These are phyloP conservation scores for Plantago elongata DNA, from an alignment of 257 asterid genomes.

Conservation along the genomic window DNA sequence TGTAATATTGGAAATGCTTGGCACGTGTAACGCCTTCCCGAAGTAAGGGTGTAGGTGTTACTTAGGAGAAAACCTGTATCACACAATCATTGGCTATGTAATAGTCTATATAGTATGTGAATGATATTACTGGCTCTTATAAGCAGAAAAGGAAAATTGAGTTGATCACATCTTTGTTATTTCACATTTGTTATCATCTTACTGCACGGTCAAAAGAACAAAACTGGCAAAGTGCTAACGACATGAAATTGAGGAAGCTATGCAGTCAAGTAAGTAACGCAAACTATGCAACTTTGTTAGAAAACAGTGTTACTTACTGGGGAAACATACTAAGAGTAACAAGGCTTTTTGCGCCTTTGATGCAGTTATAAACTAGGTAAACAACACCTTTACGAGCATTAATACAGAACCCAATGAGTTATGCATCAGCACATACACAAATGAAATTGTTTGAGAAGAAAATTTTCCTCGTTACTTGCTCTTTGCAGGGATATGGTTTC, in stretches of 20 bases:
- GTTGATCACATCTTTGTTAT: neutral
- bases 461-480: constrained; percentile 32
- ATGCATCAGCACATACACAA: neutral
- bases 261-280: too few species aligned
- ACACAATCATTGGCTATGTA: constrained; percentile 7
- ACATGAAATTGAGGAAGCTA: too few species aligned
- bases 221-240: neutral
- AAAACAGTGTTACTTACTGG: neutral
- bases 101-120: neutral
- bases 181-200: neutral
- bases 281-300: neutral
- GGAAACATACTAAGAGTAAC: neutral
- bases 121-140: neutral
- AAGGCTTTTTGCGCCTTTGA: neutral
- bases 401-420: constrained; percentile 5
- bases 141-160: neutral
- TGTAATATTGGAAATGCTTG: constrained; percentile 6
- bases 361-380: neutral
- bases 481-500: constrained; percentile 73
- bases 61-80: neutral
- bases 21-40: too few species aligned
- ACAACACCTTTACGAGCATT: neutral
- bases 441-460: neutral
- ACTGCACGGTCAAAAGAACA: neutral
- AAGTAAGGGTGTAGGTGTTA: too few species aligned